Evolutionary conservation across 2,329 filamentous ascomycete species (phyloP).

Genomic region (Epichloe uncinata): DNA sequence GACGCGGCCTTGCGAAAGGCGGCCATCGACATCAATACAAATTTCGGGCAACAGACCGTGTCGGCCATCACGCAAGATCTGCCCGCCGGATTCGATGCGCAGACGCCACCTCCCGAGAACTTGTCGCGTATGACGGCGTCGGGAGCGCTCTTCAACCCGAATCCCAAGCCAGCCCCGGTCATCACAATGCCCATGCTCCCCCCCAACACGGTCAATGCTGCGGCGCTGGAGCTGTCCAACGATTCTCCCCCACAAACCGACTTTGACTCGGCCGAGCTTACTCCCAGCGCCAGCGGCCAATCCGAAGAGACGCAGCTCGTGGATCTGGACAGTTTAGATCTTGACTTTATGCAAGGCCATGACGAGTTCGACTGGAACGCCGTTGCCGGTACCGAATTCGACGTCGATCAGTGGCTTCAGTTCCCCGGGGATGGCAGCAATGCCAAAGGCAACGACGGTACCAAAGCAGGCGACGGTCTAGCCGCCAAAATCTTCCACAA

Average conservation of each 20-base stretch:
- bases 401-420: conserved; percentile 46
- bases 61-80: conserved; percentile 22
- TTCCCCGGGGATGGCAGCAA: conserved; percentile 37
- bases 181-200: conserved; percentile 22
- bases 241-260: conserved; percentile 34
- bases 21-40: conserved; percentile 52
- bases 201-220: conserved; percentile 25
- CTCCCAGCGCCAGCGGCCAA: conserved; percentile 31
- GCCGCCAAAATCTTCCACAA: not conserved
- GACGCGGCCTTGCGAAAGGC: conserved; percentile 83
- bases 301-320: conserved; percentile 24
- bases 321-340: conserved; percentile 26
- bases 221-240: conserved; percentile 20
- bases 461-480: not conserved
- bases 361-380: conserved; percentile 43
- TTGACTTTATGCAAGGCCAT: conserved; percentile 33
- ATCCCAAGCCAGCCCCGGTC: conserved; percentile 10
- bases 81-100: conserved; percentile 24
- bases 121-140: conserved; percentile 29
- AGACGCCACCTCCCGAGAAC: conserved; percentile 43
- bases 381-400: conserved; percentile 37
- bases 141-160: conserved; percentile 25
- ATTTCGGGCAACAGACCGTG: conserved; percentile 18
- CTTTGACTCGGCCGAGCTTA: conserved; percentile 27
- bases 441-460: conserved; percentile 21